These are phyloP conservation scores for Colletotrichum sp. DNA, from an alignment of 2,329 filamentous ascomycete species.

Conservation along the genomic window DNA sequence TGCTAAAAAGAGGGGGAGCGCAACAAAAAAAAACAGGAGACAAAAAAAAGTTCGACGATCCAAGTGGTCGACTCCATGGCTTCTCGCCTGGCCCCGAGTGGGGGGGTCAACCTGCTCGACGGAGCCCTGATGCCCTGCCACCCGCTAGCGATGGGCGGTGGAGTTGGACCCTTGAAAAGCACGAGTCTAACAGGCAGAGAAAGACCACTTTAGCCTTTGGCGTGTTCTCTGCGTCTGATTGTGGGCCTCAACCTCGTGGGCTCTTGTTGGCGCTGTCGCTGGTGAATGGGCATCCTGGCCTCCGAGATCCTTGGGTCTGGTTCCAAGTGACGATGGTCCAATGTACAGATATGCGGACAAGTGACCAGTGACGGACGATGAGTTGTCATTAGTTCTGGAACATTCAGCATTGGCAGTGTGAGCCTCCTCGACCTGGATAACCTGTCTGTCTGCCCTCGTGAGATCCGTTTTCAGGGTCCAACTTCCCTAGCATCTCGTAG, in stretches of 20 bases:
- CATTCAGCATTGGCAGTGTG: not conserved
- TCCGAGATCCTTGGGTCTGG: not conserved
- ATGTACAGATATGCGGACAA: not conserved
- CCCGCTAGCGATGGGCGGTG: constrained; percentile 1
- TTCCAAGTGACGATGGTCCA: not conserved
- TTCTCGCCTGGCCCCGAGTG: constrained; percentile 2
- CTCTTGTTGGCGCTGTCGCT: not conserved
- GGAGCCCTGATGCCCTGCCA: constrained; percentile 5
- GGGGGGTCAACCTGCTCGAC: not conserved
- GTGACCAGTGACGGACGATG: not conserved
- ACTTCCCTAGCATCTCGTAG: not conserved
- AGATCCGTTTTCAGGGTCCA: constrained; percentile 16
- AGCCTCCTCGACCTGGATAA: not conserved
- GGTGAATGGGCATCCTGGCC: not conserved
- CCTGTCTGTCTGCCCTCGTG: not conserved
- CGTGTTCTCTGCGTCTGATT: not conserved
- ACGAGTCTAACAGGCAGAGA: not conserved
- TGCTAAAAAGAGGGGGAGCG: constrained; percentile 10
- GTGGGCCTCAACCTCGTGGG: constrained; percentile 8
- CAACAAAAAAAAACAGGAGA: not conserved
- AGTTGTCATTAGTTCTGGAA: constrained; percentile 3
- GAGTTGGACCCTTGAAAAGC: constrained; percentile 18
- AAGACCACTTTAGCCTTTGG: constrained; percentile 1
- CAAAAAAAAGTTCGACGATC: not conserved
- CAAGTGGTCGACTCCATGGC: not conserved